Base-by-base conservation (phyloP, 2,329 filamentous ascomycete genomes). In the Corynespora cassiicola region DNA sequence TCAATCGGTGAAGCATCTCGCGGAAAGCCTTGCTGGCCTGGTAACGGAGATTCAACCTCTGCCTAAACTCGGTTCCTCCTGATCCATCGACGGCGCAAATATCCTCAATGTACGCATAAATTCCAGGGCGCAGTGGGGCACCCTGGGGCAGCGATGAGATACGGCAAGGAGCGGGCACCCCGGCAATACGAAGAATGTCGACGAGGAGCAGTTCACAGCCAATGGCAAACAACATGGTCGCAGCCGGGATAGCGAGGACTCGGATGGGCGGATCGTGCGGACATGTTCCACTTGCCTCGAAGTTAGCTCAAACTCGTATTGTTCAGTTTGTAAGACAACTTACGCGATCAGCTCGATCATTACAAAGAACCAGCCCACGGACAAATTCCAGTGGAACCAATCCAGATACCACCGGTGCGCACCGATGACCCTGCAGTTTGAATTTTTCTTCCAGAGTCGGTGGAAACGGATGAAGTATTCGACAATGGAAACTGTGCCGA, bases 381-480 rank as follows among this genome's bases (percentile, higher is more conserved):
- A 74, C 29, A 79, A 72, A 47, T 79, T 79, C 78, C 77, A 80
- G 40, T 81, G 78, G 56, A 81, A 80, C 69, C 73, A 80, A 42
- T 81, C 78, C 11, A 81, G 66, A 40, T 72, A 72, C 40, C 56
- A 61, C 31, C 75, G 60, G 31, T 68, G 52, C 3, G 72, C 73
- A 10, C 73, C 73, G 41, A 77, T 75, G 27, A 79, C 75, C 15
- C 77, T 72, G 50, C 78, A 80, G 7, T 66, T 76, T 31, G 75
- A 79, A 39, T 66, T 60, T 54, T 78, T 76, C 58, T 71, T 75
- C 69, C 71, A 80, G 16, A 81, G 55, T 15, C 76, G 60, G 41
- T 61, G 63, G 43, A 75, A 74, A 5, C 75, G 71, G 10, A 80
- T 48, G 37, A 76, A 73, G 53, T 79, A 80, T 48, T 80, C 77